These are phyloP conservation scores for Fusarium haematococcum DNA, from an alignment of 2,329 filamentous ascomycete species.

Conservation along the genomic window DNA sequence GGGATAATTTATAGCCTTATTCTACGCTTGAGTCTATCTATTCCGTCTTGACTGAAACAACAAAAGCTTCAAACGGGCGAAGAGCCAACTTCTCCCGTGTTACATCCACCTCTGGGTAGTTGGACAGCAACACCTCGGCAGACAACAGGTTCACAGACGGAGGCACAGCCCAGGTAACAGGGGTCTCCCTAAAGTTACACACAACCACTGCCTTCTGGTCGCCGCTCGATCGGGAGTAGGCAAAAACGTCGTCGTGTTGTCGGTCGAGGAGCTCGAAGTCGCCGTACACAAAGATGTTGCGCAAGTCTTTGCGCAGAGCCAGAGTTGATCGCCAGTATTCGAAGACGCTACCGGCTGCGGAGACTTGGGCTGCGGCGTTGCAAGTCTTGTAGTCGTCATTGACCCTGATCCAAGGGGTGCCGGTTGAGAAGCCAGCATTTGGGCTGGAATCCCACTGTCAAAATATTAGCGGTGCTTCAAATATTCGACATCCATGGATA, in stretches of 20 bases:
- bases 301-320: slow-evolving; percentile 12
- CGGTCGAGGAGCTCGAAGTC: slow-evolving; percentile 28
- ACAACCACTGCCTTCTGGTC: slow-evolving; percentile 5
- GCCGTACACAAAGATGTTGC: slow-evolving; percentile 23
- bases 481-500: not conserved
- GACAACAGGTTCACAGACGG: not conserved
- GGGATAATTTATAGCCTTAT: not conserved
- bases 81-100: not conserved
- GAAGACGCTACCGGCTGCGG: slow-evolving; percentile 14
- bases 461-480: not conserved
- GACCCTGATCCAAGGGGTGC: slow-evolving; percentile 31
- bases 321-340: slow-evolving; percentile 28
- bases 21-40: not conserved
- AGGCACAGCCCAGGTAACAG: slow-evolving; percentile 3
- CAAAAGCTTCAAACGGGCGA: slow-evolving; percentile 29
- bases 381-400: slow-evolving; percentile 32
- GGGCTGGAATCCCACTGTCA: slow-evolving; percentile 22
- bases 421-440: slow-evolving; percentile 29
- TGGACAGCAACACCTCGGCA: slow-evolving; percentile 14
- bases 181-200: slow-evolving; percentile 24
- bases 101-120: slow-evolving; percentile 9
- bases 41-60: not conserved
- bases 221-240: slow-evolving; percentile 16
- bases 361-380: slow-evolving; percentile 23
- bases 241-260: slow-evolving; percentile 24